Conservation (phyloP, 305 asterid species). For the Vinca major region DNA sequence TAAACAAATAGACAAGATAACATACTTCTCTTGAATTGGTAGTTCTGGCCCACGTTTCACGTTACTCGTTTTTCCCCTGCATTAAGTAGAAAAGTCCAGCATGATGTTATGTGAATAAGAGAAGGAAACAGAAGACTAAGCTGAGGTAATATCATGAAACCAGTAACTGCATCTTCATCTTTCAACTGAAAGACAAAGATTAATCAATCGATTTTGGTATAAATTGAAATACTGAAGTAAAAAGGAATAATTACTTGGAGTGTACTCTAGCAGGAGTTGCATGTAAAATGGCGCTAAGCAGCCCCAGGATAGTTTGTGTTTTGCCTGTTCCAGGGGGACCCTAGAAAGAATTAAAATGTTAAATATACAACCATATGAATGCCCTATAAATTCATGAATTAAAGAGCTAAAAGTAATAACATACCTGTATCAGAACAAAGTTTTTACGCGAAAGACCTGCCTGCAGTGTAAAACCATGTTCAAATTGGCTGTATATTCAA, state of each 20-base stretch:
- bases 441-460: constrained; percentile 79
- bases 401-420: constrained; percentile 22
- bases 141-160: not conserved
- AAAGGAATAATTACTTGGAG: constrained; percentile 23
- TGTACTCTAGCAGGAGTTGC: constrained; percentile 92
- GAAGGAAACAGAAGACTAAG: not conserved
- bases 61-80: constrained; percentile 49
- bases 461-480: constrained; percentile 39
- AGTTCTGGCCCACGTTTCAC: constrained; percentile 60
- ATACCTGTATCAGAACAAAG: constrained; percentile 89
- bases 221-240: not conserved
- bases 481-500: not conserved
- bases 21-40: constrained; percentile 64
- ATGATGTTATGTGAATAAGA: not conserved
- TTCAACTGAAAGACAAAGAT: constrained; percentile 13
- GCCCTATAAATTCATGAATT: not conserved
- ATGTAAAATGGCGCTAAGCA: constrained; percentile 92
- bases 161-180: constrained; percentile 1
- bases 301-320: constrained; percentile 95
- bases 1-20: constrained; percentile 18
- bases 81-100: constrained; percentile 8
- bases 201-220: not conserved
- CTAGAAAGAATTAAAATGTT: constrained; percentile 40
- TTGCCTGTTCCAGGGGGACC: constrained; percentile 99
- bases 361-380: constrained; percentile 9